These are phyloP conservation scores for Tricholoma terreum DNA, from an alignment of 768 basidiomycete genomes.

Conservation along the genomic window DNA sequence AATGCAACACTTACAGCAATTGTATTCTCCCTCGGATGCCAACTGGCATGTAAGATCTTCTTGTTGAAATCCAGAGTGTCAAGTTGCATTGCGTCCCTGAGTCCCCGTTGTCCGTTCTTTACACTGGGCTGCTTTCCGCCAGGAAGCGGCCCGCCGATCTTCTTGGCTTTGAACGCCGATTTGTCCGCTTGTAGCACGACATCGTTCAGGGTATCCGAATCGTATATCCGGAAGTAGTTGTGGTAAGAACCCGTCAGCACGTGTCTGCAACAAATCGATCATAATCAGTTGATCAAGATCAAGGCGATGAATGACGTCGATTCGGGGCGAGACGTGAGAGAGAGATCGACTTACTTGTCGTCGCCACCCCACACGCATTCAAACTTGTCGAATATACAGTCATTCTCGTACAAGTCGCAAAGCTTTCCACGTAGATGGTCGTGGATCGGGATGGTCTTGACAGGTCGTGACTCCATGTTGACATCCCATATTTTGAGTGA, in stretches of 20 bases:
- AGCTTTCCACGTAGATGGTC: slow-evolving; percentile 97
- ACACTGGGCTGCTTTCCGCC: slow-evolving; percentile 53
- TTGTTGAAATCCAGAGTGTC: slow-evolving; percentile 92
- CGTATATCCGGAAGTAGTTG: slow-evolving; percentile 99
- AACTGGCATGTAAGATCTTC: slow-evolving; percentile 94
- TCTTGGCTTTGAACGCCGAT: slow-evolving; percentile 99
- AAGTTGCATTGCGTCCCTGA: slow-evolving; percentile 85
- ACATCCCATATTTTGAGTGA: slow-evolving; percentile 99
- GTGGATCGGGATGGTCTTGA: slow-evolving; percentile 98
- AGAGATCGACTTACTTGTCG: slow-evolving; percentile 69
- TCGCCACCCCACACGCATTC: slow-evolving; percentile 98
- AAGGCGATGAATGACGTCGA: slow-evolving; percentile 15
- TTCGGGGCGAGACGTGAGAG: neutral
- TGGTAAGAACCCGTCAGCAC: slow-evolving; percentile 99
- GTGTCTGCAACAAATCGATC: slow-evolving; percentile 51
- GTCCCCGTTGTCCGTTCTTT: slow-evolving; percentile 75
- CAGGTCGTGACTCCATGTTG: slow-evolving; percentile 95
- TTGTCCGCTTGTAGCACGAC: slow-evolving; percentile 98
- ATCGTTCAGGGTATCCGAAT: slow-evolving; percentile 82
- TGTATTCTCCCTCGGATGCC: slow-evolving; percentile 98
- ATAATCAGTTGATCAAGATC: slow-evolving; percentile 16
- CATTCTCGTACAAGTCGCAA: slow-evolving; percentile 98
- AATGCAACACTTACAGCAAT: slow-evolving; percentile 71
- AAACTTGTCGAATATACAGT: slow-evolving; percentile 99
- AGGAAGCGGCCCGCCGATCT: slow-evolving; percentile 85